A percentile compares a stretch with the other conserved stretches of the same genome.
Conservation (phyloP, 1,284 basidiomycete species). For the Sphaerobolus stellatus region DNA sequence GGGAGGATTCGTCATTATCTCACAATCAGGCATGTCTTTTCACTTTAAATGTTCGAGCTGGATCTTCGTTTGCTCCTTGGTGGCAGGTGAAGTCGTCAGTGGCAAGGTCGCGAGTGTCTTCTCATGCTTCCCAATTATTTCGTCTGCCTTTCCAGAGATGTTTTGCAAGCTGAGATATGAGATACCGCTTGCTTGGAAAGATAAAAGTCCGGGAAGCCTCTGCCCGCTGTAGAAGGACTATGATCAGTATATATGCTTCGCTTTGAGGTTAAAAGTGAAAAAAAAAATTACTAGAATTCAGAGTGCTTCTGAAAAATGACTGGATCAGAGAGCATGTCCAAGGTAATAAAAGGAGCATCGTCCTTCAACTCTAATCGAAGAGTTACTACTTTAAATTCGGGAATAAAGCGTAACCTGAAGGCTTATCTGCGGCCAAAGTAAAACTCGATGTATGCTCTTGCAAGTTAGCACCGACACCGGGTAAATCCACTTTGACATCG, state of each 20-base stretch:
- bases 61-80: constrained; percentile 25
- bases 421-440: not conserved
- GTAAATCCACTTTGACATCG: constrained; percentile 38
- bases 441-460: constrained; percentile 43
- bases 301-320: constrained; percentile 16
- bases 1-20: constrained; percentile 18
- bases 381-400: no score
- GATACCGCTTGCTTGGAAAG: constrained; percentile 10
- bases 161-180: constrained; percentile 20
- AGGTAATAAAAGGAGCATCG: no score
- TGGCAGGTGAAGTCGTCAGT: constrained; percentile 10
- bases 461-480: constrained; percentile 51
- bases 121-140: not conserved
- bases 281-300: constrained; percentile 21
- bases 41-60: constrained; percentile 24
- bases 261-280: no score
- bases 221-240: not conserved
- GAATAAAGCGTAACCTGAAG: no score
- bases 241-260: no score
- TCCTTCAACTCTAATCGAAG: no score
- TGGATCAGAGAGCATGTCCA: constrained; percentile 19
- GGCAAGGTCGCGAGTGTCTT: constrained; percentile 10
- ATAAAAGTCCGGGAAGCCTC: constrained; percentile 9
- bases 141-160: constrained; percentile 9
- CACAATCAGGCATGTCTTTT: constrained; percentile 18